phyloP scores from a whole-genome alignment of 495 filamentous ascomycete genomes.

The Xylaria bambusicola region DNA sequence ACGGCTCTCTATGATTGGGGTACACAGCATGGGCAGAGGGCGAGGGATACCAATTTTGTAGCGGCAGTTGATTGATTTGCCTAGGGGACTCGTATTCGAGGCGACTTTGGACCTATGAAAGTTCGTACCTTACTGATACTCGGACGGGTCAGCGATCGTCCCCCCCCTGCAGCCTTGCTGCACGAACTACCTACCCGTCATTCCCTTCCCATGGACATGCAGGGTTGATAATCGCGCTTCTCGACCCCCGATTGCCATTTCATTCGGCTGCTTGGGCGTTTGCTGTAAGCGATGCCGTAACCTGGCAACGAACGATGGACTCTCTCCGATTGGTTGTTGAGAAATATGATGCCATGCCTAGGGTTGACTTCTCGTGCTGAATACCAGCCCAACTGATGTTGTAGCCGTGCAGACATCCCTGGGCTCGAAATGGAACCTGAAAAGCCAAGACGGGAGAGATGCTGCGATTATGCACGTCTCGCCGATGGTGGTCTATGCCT shows the following conservation, averaged over 20 bases:
- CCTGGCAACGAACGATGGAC: background rate
- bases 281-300: background rate
- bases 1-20: background rate
- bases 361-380: background rate
- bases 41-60: background rate
- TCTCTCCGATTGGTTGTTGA: constrained; percentile 6
- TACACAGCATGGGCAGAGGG: background rate
- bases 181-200: constrained; percentile 9
- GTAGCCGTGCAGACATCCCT: too few species aligned
- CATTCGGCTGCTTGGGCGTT: background rate
- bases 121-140: too few species aligned
- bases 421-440: background rate
- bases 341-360: background rate
- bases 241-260: background rate
- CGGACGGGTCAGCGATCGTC: background rate
- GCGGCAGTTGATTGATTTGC: constrained; percentile 6
- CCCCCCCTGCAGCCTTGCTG: constrained; percentile 5
- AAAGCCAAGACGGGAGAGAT: background rate
- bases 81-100: background rate
- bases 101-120: background rate
- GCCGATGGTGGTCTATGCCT: background rate
- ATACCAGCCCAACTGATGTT: background rate
- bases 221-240: background rate
- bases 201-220: background rate
- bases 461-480: background rate